phyloP scores from a whole-genome alignment of 2,329 filamentous ascomycete genomes.

The Albifimbria verrucaria region DNA sequence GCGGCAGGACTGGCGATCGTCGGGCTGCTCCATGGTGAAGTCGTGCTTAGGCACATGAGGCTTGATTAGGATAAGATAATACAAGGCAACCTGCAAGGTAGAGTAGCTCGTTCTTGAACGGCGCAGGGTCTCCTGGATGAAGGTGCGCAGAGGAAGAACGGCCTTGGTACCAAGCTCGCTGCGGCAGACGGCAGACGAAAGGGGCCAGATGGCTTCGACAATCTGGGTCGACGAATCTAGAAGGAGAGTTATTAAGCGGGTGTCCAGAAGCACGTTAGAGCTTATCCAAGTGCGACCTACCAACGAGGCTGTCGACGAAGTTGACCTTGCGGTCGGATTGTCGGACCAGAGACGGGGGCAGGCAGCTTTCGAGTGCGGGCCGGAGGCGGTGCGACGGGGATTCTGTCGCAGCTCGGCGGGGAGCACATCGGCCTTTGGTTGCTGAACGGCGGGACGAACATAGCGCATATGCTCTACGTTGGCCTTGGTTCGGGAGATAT shows the following conservation, averaged over 20 bases:
- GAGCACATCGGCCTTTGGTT: constrained; percentile 39
- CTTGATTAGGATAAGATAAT: constrained; percentile 94
- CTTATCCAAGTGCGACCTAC: constrained; percentile 60
- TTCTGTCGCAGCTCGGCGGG: constrained; percentile 63
- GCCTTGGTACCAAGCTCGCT: constrained; percentile 70
- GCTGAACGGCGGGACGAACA: constrained; percentile 20
- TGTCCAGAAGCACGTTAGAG: constrained; percentile 8
- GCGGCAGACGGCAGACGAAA: constrained; percentile 76
- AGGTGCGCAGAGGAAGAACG: constrained; percentile 85
- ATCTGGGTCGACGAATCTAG: constrained; percentile 96
- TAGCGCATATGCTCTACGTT: constrained; percentile 18
- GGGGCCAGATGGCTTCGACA: constrained; percentile 94
- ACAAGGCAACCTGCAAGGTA: constrained; percentile 92
- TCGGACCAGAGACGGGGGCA: constrained; percentile 75
- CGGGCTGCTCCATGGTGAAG: constrained; percentile 81
- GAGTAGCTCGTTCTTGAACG: constrained; percentile 96
- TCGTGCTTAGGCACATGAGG: constrained; percentile 79
- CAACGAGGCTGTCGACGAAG: constrained; percentile 95
- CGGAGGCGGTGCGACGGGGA: constrained; percentile 54
- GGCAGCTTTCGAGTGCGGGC: constrained; percentile 52
- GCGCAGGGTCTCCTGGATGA: constrained; percentile 95
- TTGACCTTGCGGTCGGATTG: constrained; percentile 90
- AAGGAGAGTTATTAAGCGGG: constrained; percentile 29
- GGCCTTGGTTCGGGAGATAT: constrained; percentile 24
- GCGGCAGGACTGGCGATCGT: constrained; percentile 68